phyloP scores from a whole-genome alignment of 169 alveolate species.

The Eimeria acervulina region DNA sequence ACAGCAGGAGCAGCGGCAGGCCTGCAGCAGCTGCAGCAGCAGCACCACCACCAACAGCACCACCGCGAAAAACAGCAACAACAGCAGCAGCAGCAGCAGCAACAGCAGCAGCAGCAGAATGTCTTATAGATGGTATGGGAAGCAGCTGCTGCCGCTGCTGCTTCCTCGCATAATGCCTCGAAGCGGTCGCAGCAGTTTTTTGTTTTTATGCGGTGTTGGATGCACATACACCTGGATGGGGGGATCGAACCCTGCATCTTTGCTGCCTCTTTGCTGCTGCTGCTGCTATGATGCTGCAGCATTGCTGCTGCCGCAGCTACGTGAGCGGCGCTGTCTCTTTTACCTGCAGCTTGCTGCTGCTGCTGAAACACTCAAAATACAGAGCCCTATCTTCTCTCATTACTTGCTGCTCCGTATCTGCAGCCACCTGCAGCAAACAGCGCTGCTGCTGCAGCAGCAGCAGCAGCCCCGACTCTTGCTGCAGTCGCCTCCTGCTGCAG shows the following conservation, averaged over 20 bases:
- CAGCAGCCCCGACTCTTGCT: background rate
- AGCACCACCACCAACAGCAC: too few species aligned
- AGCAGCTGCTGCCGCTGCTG: constrained; percentile 56
- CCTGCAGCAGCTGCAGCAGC: background rate
- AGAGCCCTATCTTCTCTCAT: constrained; percentile 24
- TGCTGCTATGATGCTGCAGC: constrained; percentile 66
- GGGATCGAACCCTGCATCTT: constrained; percentile 67
- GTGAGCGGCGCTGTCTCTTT: too few species aligned
- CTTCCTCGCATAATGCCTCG: background rate
- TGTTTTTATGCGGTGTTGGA: constrained; percentile 72
- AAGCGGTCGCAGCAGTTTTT: background rate
- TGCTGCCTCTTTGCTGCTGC: constrained; percentile 78
- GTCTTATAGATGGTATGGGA: background rate
- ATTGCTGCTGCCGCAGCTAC: constrained; percentile 18
- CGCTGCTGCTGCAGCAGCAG: constrained; percentile 52
- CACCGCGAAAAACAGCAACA: background rate
- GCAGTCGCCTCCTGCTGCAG: constrained; percentile 3
- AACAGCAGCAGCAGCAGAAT: constrained; percentile 37
- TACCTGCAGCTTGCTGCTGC: too few species aligned
- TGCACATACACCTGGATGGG: constrained; percentile 71
- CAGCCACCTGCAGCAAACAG: constrained; percentile 73
- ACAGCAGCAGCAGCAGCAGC: constrained; percentile 35
- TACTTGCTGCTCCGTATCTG: constrained; percentile 74
- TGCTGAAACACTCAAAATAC: background rate
- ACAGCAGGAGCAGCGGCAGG: too few species aligned